These are phyloP conservation scores for Mucor indicus DNA, from an alignment of 371 early-diverging fungal species.

Conservation along the genomic window DNA sequence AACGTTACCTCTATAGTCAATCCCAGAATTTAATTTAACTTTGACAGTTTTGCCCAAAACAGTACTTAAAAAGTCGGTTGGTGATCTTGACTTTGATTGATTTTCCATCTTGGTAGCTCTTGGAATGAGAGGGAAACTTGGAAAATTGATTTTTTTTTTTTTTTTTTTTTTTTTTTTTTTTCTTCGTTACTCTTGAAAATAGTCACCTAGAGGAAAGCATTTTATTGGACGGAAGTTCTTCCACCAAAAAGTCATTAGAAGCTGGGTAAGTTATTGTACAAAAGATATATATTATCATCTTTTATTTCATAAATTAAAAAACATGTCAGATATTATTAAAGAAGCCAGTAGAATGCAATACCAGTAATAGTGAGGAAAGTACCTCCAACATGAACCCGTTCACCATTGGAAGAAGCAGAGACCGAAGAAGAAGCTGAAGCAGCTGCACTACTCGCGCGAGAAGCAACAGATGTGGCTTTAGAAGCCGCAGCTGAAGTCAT, in stretches of 20 bases:
- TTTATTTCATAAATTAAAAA: too few species aligned
- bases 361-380: slow-evolving; percentile 19
- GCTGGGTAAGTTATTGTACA: too few species aligned
- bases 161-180: neutral
- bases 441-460: neutral
- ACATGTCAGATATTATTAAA: too few species aligned
- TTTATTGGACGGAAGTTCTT: too few species aligned
- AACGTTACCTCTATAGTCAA: slow-evolving; percentile 85
- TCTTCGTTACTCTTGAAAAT: too few species aligned
- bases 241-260: too few species aligned
- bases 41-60: slow-evolving; percentile 83
- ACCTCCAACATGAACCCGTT: slow-evolving; percentile 10
- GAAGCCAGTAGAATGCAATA: slow-evolving; percentile 21
- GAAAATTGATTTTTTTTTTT: neutral
- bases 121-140: too few species aligned
- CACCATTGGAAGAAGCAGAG: slow-evolving; percentile 4
- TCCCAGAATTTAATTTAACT: slow-evolving; percentile 92
- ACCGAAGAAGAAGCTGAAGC: slow-evolving; percentile 2
- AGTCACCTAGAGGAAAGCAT: too few species aligned
- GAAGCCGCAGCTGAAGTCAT: neutral
- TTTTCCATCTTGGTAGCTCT: slow-evolving; percentile 34
- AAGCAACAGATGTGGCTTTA: neutral
- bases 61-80: slow-evolving; percentile 79
- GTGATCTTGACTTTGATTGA: slow-evolving; percentile 47
- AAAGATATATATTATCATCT: too few species aligned